Base-by-base conservation (phyloP, 192 early-diverging fungal species). In the Bifiguratus adelaidae region DNA sequence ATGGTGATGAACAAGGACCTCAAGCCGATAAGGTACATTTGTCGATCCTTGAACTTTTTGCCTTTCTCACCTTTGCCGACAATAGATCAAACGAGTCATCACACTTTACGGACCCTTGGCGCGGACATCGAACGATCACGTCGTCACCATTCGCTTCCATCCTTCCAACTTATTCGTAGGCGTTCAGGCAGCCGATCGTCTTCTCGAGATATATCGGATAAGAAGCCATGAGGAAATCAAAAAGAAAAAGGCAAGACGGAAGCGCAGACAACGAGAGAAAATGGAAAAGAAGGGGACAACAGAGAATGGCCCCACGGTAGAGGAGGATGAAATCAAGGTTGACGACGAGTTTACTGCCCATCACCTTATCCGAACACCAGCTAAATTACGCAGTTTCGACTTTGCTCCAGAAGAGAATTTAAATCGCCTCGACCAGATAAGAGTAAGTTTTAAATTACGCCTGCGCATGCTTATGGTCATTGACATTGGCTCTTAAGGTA, bases 171-270 rank as follows among this genome's bases (percentile, higher is more conserved):
- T 74, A 34, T 94, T 80, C 59, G 48, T 98, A 36, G 92, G 78
- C 24, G 80, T 83, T 12, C 81, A 86, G 41, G 76, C 85, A n/a
- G 65, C 78, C 0, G 92, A 93, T 47, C 78, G 79, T 43, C 60
- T 76, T 15, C 76, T 92, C 0, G 91, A 98, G 63, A 52, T 98
- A 42, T 95, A 82, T 63, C 81, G 82, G 41, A 63, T 88, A 44
- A 77, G 84, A 24, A 68, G 76, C 2, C 73, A 73, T 34, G 85
- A 83, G 7, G 88, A 95, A 55, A 73, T 96, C 45, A 78, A 76
- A 38, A 92, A 92, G 60, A 87, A 83, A 65, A 65, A 89, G 55
- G 70, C 74, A 9, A 80, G 93, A 43, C 70, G 86, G 34, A 74
- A 79, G 67, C 83, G 81, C 68, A 76, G 90, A 38, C 65, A 69